phyloP scores from a whole-genome alignment of 2,329 filamentous ascomycete genomes.

The Colletotrichum lentis region DNA sequence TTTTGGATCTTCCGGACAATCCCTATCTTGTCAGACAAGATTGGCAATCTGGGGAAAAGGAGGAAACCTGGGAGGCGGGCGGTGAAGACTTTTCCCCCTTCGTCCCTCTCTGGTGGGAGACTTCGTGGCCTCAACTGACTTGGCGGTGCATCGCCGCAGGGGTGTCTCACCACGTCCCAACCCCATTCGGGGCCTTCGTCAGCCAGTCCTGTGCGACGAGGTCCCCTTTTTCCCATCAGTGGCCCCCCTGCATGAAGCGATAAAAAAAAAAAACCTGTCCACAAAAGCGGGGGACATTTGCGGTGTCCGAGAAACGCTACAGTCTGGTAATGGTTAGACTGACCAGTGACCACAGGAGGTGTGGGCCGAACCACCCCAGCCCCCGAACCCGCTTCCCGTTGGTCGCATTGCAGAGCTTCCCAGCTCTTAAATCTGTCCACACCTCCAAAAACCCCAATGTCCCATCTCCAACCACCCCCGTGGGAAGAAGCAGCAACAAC shows the following conservation, averaged over 20 bases:
- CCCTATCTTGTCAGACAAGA: slow-evolving; percentile 1
- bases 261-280: neutral
- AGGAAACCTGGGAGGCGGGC: slow-evolving; percentile 24
- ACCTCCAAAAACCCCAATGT: slow-evolving; percentile 18
- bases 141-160: slow-evolving; percentile 17
- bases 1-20: neutral
- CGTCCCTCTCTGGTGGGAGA: neutral
- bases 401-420: slow-evolving; percentile 5
- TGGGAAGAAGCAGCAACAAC: neutral
- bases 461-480: slow-evolving; percentile 12
- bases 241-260: slow-evolving; percentile 25
- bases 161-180: neutral
- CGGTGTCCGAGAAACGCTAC: slow-evolving; percentile 21
- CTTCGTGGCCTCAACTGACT: slow-evolving; percentile 35
- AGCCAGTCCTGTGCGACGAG: slow-evolving; percentile 15
- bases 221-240: slow-evolving; percentile 17
- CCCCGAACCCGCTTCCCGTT: slow-evolving; percentile 15
- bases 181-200: neutral
- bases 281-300: neutral
- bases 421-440: slow-evolving; percentile 37
- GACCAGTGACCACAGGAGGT: neutral
- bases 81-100: slow-evolving; percentile 35
- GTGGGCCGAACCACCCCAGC: neutral
- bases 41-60: slow-evolving; percentile 22
- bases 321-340: slow-evolving; percentile 21